Percentiles rank a stretch among this genome's conserved stretches.
phyloP scores from a whole-genome alignment of 495 filamentous ascomycete species.

The Trichoderma gamsii region DNA sequence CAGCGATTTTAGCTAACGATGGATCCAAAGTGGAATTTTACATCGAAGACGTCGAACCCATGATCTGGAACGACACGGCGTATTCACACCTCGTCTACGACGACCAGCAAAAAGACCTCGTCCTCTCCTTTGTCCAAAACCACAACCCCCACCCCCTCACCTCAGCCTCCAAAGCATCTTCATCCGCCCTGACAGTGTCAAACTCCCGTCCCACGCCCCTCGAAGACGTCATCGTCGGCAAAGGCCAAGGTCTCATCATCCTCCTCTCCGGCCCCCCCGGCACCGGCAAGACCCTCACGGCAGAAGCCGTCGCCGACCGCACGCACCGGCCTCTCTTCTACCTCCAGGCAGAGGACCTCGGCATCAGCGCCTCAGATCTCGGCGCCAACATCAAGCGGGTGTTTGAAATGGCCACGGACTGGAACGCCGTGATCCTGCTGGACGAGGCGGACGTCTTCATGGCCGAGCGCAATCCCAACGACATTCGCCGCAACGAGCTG shows the following conservation, averaged over 20 bases:
- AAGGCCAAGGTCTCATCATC: conserved; percentile 29
- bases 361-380: conserved; percentile 38
- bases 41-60: conserved; percentile 30
- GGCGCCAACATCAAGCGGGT: conserved; percentile 46
- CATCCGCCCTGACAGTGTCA: conserved; percentile 19
- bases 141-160: conserved; percentile 21
- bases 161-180: conserved; percentile 18
- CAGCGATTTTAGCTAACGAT: not conserved
- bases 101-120: conserved; percentile 35
- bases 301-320: conserved; percentile 47
- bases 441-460: conserved; percentile 51
- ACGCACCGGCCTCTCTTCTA: conserved; percentile 45
- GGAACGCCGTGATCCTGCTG: conserved; percentile 48
- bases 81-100: conserved; percentile 35
- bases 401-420: conserved; percentile 45
- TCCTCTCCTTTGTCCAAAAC: conserved; percentile 38
- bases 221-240: conserved; percentile 18
- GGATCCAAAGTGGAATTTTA: conserved; percentile 25
- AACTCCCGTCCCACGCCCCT: not conserved
- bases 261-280: conserved; percentile 45
- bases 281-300: conserved; percentile 55
- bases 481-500: conserved; percentile 47
- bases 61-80: conserved; percentile 34
- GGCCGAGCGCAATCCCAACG: conserved; percentile 37
- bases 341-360: conserved; percentile 50